Conservation (phyloP, 352 stramenopile species). For the Globisporangium alternatum region DNA sequence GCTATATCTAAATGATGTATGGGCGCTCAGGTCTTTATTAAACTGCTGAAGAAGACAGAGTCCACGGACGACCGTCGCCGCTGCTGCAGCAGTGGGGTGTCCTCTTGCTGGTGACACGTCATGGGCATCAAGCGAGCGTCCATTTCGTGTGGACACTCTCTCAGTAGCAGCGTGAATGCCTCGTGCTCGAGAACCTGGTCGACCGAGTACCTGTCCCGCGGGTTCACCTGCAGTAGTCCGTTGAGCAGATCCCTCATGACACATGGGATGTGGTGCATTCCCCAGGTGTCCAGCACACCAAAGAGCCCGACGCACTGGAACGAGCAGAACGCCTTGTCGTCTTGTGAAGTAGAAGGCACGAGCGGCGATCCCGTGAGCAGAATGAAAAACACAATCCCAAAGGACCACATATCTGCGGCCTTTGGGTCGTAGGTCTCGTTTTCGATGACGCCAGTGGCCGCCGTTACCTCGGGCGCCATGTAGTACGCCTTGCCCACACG, state of each 20-base stretch:
- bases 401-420: constrained; percentile 49
- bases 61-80: background rate
- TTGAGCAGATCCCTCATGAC: constrained; percentile 1
- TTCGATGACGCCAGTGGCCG: background rate
- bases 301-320: constrained; percentile 27
- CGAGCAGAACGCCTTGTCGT: constrained; percentile 29
- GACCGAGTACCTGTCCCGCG: background rate
- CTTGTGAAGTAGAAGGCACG: constrained; percentile 28
- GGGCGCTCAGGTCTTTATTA: constrained; percentile 3
- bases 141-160: background rate
- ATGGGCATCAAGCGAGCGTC: background rate
- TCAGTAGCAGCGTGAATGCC: background rate
- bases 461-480: constrained; percentile 48
- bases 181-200: constrained; percentile 1
- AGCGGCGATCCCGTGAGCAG: constrained; percentile 49
- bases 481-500: constrained; percentile 48
- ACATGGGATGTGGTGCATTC: constrained; percentile 11
- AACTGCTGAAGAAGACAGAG: background rate
- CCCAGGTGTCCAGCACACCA: constrained; percentile 34
- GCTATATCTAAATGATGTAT: background rate
- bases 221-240: constrained; percentile 32
- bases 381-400: constrained; percentile 59
- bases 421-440: constrained; percentile 24
- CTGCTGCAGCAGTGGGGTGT: background rate
- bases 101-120: constrained; percentile 1